These are phyloP conservation scores for Hygrophila difformis DNA, from an alignment of 257 asterid species.

Conservation along the genomic window DNA sequence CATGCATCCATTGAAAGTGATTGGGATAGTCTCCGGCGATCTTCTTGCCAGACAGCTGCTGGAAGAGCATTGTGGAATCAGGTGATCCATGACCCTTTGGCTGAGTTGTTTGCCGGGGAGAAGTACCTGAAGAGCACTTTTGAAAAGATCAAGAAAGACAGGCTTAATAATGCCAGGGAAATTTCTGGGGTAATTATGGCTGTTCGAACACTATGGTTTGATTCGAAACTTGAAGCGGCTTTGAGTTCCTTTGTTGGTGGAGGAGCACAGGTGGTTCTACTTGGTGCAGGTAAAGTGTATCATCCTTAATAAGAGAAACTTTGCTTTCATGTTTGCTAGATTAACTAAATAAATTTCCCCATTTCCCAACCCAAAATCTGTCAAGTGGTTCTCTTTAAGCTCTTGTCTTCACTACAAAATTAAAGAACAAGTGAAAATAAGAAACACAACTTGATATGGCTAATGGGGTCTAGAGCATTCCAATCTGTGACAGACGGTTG, in stretches of 20 bases:
- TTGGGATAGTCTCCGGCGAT: slow-evolving; percentile 64
- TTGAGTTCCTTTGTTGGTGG: slow-evolving; percentile 50
- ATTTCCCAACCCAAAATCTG: no score
- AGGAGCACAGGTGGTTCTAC: slow-evolving; percentile 83
- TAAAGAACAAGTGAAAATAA: no score
- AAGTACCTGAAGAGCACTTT: slow-evolving; percentile 46
- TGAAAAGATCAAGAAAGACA: slow-evolving; percentile 83
- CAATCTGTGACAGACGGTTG: no score
- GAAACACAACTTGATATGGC: no score
- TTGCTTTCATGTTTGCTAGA: no score
- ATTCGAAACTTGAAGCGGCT: slow-evolving; percentile 74
- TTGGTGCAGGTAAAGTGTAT: slow-evolving; percentile 74
- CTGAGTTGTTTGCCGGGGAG: slow-evolving; percentile 89
- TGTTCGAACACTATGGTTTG: slow-evolving; percentile 90
- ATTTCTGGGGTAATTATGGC: slow-evolving; percentile 87
- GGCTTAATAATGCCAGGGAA: slow-evolving; percentile 71
- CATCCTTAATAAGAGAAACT: no score
- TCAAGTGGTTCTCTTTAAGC: no score
- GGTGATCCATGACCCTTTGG: slow-evolving; percentile 63
- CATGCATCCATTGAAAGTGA: slow-evolving; percentile 58
- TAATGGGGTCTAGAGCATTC: no score
- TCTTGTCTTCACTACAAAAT: no score
- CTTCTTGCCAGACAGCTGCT: slow-evolving; percentile 94
- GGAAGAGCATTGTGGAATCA: slow-evolving; percentile 90
- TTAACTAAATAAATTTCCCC: no score